Evolutionary conservation across 176 grass and related monocot genomes (phyloP), one percentile per base, ranked within the genome.

Genomic region (Oryza glaberrima): DNA sequence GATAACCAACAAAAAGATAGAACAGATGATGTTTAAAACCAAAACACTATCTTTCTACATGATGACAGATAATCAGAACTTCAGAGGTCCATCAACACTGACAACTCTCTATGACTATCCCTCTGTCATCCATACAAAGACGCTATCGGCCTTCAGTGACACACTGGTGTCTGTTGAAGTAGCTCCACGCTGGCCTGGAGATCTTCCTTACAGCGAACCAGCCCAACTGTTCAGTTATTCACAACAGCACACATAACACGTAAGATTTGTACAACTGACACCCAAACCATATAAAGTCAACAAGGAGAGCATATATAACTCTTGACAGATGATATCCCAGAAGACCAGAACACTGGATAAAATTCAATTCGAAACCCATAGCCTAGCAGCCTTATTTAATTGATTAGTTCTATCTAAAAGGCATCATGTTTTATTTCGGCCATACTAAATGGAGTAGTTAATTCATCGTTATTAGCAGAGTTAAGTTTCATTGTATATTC

Each of bases 401-500:
- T 44, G 9, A 44, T 44, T 44, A 44, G 58, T 23, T 23, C n/a
- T 10, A 9, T n/a, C 8, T 3, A 10, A 61, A 61, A 10, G n/a
- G n/a, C 9, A 63, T 2, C 58, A 23, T 63, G 2, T 63, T 22
- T 63, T 63, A 63, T 63, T 63, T 63, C n/a, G 1, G 11, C 20
- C 17, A 10, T 63, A 63, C 58, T 63, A 63, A 63, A 63, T 22
- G n/a, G 3, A 11, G n/a, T 63, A 63, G n/a, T 63, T 9, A 60
- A 9, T 9, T 60, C 7, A n/a, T 20, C 7, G 9, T 60, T n/a
- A 60, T 60, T 54, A 54, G 1, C 16, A 19, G 16, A 54, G 51
- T 54, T 6, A 54, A 58, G 52, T 58, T 58, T 58, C 8, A 61
- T 61, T 23, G 58, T 11, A 63, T 63, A 23, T 87, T 92, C 81